A percentile compares a stretch with the other conserved stretches of the same genome.
Conservation (phyloP, 164 flowering plant species). For the Piper longum region DNA sequence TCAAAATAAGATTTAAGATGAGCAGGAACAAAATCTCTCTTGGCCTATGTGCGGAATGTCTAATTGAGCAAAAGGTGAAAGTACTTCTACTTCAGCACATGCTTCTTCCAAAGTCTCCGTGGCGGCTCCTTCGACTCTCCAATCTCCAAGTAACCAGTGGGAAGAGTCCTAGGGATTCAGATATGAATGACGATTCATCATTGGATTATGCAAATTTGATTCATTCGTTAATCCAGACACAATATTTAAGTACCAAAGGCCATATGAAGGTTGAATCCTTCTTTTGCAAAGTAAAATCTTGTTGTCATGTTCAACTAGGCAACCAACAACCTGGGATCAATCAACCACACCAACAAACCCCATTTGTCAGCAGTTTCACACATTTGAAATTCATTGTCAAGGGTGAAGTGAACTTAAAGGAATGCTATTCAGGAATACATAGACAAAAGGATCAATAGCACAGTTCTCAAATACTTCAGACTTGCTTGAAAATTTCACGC, state of each 20-base stretch:
- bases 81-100: constrained; percentile 73
- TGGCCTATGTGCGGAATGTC: constrained; percentile 95
- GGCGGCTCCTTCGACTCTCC: constrained; percentile 93
- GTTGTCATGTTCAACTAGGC: constrained; percentile 79
- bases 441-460: no score
- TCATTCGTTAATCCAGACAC: background rate
- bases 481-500: no score
- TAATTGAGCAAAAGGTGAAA: constrained; percentile 80
- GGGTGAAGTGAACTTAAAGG: no score
- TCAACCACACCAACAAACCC: background rate
- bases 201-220: background rate
- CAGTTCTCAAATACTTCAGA: no score
- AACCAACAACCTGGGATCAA: constrained; percentile 67
- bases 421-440: no score
- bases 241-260: constrained; percentile 57
- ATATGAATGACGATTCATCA: background rate
- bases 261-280: constrained; percentile 80
- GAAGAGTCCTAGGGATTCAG: constrained; percentile 62
- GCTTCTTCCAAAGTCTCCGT: constrained; percentile 98
- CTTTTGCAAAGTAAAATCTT: constrained; percentile 81
- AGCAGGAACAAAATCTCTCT: constrained; percentile 23
- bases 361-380: background rate
- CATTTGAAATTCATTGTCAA: no score
- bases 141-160: constrained; percentile 94
- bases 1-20: background rate